Percentiles rank a stretch among this genome's conserved stretches.
These are phyloP conservation scores for Cadophora sp. DNA, from an alignment of 2,329 filamentous ascomycete genomes.

Conservation along the genomic window DNA sequence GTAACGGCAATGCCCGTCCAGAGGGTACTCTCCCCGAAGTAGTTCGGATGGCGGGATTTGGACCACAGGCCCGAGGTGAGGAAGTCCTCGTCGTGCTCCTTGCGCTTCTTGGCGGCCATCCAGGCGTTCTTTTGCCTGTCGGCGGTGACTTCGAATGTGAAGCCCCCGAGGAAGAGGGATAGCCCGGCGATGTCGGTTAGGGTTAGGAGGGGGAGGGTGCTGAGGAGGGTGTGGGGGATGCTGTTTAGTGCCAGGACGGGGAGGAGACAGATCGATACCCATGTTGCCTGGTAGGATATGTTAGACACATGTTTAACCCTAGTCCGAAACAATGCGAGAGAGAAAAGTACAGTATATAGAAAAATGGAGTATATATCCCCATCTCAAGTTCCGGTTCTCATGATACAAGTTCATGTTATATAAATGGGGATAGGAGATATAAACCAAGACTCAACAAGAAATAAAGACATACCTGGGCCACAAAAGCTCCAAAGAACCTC, in stretches of 20 bases:
- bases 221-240: slow-evolving; percentile 60
- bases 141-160: slow-evolving; percentile 66
- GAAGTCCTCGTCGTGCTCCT: slow-evolving; percentile 72
- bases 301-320: not conserved
- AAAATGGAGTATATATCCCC: no score
- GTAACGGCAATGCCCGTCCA: slow-evolving; percentile 72
- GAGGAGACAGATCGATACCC: slow-evolving; percentile 71
- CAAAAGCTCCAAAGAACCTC: slow-evolving; percentile 61
- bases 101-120: slow-evolving; percentile 65
- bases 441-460: not conserved
- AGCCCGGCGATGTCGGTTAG: slow-evolving; percentile 64
- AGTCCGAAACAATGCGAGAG: no score
- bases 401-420: no score
- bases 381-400: no score
- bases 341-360: no score
- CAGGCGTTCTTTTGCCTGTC: slow-evolving; percentile 70
- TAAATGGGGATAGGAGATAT: not conserved
- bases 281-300: slow-evolving; percentile 60
- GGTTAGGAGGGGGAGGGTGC: slow-evolving; percentile 55
- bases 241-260: slow-evolving; percentile 70
- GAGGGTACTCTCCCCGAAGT: slow-evolving; percentile 74
- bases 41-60: slow-evolving; percentile 69
- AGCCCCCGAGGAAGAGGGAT: slow-evolving; percentile 62
- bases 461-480: slow-evolving; percentile 57
- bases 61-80: slow-evolving; percentile 68